These are phyloP conservation scores for Friedmanniomyces simplex DNA, from an alignment of 495 filamentous ascomycete genomes.

Conservation along the genomic window DNA sequence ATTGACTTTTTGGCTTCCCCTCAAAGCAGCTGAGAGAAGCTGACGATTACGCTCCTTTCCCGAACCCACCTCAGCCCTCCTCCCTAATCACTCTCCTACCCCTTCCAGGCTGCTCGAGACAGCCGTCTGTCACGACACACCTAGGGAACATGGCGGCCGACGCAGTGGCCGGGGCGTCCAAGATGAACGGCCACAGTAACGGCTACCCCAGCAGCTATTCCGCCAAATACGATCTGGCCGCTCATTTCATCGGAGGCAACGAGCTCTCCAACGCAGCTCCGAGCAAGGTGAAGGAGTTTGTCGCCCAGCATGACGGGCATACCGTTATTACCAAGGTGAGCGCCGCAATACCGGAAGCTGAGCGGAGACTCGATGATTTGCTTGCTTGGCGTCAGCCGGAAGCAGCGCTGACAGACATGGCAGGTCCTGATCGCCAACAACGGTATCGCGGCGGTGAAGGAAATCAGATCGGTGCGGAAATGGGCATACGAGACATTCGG, in stretches of 20 bases:
- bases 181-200: slow-evolving; percentile 34
- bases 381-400: background rate
- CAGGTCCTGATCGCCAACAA: slow-evolving; percentile 99
- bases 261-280: slow-evolving; percentile 65
- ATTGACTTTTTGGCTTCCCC: slow-evolving; percentile 2
- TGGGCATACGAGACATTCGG: slow-evolving; percentile 99
- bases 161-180: slow-evolving; percentile 18
- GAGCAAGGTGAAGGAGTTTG: slow-evolving; percentile 87
- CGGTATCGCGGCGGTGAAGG: slow-evolving; percentile 98
- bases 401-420: background rate
- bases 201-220: slow-evolving; percentile 51
- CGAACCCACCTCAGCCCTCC: background rate
- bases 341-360: slow-evolving; percentile 1
- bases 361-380: background rate
- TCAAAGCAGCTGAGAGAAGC: background rate
- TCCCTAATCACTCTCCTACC: background rate
- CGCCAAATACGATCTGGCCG: slow-evolving; percentile 65
- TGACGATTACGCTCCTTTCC: background rate
- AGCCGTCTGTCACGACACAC: background rate
- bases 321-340: slow-evolving; percentile 95
- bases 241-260: slow-evolving; percentile 96
- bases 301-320: slow-evolving; percentile 78
- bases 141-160: slow-evolving; percentile 10
- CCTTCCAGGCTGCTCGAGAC: background rate
- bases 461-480: slow-evolving; percentile 97